phyloP scores from a whole-genome alignment of 768 basidiomycete species.

The Paxillus rubicundulus region DNA sequence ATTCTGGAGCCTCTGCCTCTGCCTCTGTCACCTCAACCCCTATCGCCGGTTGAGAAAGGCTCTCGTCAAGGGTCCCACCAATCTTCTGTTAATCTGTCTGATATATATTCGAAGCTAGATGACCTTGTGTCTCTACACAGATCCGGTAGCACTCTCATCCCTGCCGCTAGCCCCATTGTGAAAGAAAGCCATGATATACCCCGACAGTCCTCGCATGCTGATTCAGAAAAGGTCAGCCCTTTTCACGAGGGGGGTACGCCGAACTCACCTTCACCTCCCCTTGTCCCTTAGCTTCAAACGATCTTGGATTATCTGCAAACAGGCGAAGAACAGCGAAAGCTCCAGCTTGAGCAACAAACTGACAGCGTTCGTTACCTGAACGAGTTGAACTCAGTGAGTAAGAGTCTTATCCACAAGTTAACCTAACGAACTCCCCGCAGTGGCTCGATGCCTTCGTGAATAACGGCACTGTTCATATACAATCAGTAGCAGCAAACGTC shows the following conservation, averaged over 20 bases:
- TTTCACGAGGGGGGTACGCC: not conserved
- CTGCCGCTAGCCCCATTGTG: not conserved
- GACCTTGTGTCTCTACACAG: slow-evolving; percentile 29
- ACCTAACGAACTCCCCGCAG: slow-evolving; percentile 30
- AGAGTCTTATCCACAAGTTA: not conserved
- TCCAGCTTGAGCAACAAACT: slow-evolving; percentile 61
- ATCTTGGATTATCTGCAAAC: slow-evolving; percentile 48
- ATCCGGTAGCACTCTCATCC: not conserved
- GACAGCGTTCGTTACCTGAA: slow-evolving; percentile 78
- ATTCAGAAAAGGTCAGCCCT: slow-evolving; percentile 21
- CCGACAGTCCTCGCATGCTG: slow-evolving; percentile 1
- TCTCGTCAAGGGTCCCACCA: not conserved
- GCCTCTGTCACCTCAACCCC: slow-evolving; percentile 1
- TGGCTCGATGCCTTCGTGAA: slow-evolving; percentile 86
- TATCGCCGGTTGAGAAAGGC: not conserved
- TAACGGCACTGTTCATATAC: slow-evolving; percentile 71
- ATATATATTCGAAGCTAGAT: slow-evolving; percentile 39
- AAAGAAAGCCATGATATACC: not conserved
- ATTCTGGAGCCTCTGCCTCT: slow-evolving; percentile 19
- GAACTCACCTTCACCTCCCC: not conserved
- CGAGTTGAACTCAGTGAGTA: slow-evolving; percentile 65
- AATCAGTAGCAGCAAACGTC: slow-evolving; percentile 55
- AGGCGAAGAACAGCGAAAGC: slow-evolving; percentile 45
- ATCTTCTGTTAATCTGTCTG: slow-evolving; percentile 19
- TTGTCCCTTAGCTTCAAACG: slow-evolving; percentile 35